A percentile compares a stretch with the other conserved stretches of the same genome.
Evolutionary conservation across 2,329 filamentous ascomycete species (phyloP).

Genomic region (Atkinsonella texensis): DNA sequence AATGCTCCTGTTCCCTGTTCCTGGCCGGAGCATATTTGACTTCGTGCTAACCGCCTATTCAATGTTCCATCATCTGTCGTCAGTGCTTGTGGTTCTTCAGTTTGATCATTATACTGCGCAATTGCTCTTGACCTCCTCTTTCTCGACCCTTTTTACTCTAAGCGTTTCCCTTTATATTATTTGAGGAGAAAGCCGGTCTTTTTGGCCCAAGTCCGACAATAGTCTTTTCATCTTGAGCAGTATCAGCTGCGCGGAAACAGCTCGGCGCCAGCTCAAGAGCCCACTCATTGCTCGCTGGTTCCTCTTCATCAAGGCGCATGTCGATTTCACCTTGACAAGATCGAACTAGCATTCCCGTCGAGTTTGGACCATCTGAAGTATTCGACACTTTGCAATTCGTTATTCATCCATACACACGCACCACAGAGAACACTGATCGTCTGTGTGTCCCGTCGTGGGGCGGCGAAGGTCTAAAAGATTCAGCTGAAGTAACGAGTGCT

Average conservation of each 20-base stretch:
- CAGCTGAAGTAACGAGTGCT: neutral
- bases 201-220: too few relatives aligned
- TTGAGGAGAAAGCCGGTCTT: too few relatives aligned
- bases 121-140: too few relatives aligned
- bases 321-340: neutral
- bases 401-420: neutral
- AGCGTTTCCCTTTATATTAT: too few relatives aligned
- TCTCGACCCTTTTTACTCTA: too few relatives aligned
- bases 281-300: neutral
- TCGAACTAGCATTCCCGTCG: neutral
- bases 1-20: neutral
- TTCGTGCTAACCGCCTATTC: neutral
- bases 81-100: neutral
- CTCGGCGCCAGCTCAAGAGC: too few relatives aligned
- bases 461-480: neutral
- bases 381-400: neutral
- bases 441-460: neutral
- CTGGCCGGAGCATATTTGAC: slow-evolving; percentile 1
- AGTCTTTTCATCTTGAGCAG: too few relatives aligned
- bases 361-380: neutral
- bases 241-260: too few relatives aligned
- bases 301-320: neutral
- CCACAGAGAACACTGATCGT: neutral
- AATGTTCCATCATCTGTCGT: neutral
- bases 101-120: too few relatives aligned